Evolutionary conservation across 345 rosid genomes (phyloP).

Genomic region (Melaleuca quinquenervia): DNA sequence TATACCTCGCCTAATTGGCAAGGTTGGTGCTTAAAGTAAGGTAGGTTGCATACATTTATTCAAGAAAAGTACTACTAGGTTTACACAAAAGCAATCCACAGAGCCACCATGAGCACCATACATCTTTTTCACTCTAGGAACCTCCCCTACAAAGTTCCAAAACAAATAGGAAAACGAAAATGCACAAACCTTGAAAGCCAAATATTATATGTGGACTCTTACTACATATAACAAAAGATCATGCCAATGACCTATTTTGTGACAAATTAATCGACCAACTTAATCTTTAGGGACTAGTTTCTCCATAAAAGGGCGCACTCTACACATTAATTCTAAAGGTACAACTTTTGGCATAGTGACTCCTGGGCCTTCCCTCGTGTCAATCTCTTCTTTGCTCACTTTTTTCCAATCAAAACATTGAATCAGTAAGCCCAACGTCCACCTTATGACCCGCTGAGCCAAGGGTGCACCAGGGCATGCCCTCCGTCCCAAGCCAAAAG

Average conservation of each 20-base stretch:
- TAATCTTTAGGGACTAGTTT: not conserved
- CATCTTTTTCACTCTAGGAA: not conserved
- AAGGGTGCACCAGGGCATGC: conserved; percentile 37
- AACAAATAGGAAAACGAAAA: not conserved
- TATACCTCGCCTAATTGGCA: too few relatives aligned
- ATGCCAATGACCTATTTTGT: not conserved
- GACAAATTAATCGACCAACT: not conserved
- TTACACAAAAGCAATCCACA: not conserved
- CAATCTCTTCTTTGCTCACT: conserved; percentile 13
- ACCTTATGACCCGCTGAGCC: conserved; percentile 19
- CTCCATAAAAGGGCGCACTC: conserved; percentile 12
- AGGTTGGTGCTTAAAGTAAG: too few relatives aligned
- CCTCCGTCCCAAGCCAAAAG: conserved; percentile 41
- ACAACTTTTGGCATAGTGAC: conserved; percentile 22
- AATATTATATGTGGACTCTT: not conserved
- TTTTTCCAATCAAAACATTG: conserved; percentile 48
- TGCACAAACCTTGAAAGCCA: not conserved
- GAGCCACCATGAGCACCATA: not conserved
- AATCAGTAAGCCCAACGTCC: conserved; percentile 26
- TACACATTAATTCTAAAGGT: conserved; percentile 32
- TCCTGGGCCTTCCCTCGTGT: conserved; percentile 27
- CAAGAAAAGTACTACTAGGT: not conserved
- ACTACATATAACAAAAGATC: not conserved
- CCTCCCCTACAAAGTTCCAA: not conserved
- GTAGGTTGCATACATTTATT: not conserved